phyloP scores from a whole-genome alignment of 169 alveolate genomes.

The Plasmodium sp. region DNA sequence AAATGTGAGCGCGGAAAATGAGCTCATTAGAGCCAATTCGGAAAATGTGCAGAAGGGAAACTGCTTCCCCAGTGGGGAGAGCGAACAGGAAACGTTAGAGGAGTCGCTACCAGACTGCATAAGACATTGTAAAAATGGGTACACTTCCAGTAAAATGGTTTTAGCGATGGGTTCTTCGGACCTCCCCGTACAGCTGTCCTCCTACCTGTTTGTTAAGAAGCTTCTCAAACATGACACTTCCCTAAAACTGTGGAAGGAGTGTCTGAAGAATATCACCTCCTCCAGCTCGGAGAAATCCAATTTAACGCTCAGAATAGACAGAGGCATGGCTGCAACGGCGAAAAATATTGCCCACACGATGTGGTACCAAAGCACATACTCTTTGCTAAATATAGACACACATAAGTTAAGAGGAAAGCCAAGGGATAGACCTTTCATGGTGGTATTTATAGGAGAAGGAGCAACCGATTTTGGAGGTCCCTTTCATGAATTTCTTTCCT shows the following conservation, averaged over 20 bases:
- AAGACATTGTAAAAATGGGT: constrained; percentile 39
- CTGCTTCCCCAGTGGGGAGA: background rate
- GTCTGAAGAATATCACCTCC: constrained; percentile 74
- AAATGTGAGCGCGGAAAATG: background rate
- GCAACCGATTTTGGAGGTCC: constrained; percentile 95
- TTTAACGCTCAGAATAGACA: constrained; percentile 76
- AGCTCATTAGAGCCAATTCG: background rate
- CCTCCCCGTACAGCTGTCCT: constrained; percentile 77
- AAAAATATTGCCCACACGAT: constrained; percentile 77
- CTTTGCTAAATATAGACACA: constrained; percentile 78
- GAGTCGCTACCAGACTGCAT: background rate
- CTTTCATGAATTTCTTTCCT: constrained; percentile 91
- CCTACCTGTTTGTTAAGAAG: constrained; percentile 75
- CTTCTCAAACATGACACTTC: constrained; percentile 63
- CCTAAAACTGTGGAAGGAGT: constrained; percentile 75
- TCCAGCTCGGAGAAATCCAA: constrained; percentile 75
- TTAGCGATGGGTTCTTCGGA: constrained; percentile 82
- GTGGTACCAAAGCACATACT: constrained; percentile 85
- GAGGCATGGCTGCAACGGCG: constrained; percentile 88
- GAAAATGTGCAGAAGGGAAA: background rate
- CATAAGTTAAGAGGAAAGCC: constrained; percentile 81
- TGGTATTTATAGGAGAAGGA: constrained; percentile 93
- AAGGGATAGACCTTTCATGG: constrained; percentile 92
- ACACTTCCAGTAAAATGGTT: constrained; percentile 75
- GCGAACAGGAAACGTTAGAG: background rate